phyloP scores from a whole-genome alignment of 176 grass and related monocot genomes.

The Otatea glauca region DNA sequence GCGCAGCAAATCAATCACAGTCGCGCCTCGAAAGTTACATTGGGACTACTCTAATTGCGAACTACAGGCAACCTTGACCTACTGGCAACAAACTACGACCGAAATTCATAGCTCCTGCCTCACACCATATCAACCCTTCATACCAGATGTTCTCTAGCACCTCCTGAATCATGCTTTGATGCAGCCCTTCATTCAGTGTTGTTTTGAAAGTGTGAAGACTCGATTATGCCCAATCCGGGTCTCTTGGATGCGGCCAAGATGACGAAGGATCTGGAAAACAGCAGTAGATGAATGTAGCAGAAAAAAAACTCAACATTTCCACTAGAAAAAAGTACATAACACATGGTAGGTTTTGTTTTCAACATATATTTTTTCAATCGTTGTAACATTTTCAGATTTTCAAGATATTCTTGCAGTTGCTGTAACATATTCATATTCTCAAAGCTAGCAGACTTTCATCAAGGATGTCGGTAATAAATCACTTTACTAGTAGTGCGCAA shows the following conservation, averaged over 20 bases:
- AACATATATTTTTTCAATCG: neutral
- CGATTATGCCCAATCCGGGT: constrained; percentile 70
- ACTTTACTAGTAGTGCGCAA: neutral
- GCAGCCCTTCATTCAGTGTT: constrained; percentile 20
- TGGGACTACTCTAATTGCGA: neutral
- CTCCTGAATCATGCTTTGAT: neutral
- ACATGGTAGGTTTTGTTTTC: neutral
- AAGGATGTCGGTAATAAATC: neutral
- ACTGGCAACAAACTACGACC: neutral
- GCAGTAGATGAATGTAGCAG: constrained; percentile 20
- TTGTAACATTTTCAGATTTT: constrained; percentile 18
- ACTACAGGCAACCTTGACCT: neutral
- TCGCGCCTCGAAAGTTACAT: neutral
- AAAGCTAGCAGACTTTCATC: constrained; percentile 9
- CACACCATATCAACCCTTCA: neutral
- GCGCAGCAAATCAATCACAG: neutral
- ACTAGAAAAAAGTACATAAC: constrained; percentile 3
- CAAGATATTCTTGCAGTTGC: neutral
- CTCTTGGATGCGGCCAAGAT: constrained; percentile 88
- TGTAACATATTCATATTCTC: constrained; percentile 12
- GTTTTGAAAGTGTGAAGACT: constrained; percentile 75
- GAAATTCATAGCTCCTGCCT: neutral
- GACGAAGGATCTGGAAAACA: constrained; percentile 78
- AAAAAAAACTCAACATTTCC: neutral
- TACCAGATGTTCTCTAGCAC: neutral